Evolutionary conservation across 2,329 filamentous ascomycete genomes (phyloP), one percentile per base, ranked within the genome.

Genomic region (Ceratocystis cacaofunesta): DNA sequence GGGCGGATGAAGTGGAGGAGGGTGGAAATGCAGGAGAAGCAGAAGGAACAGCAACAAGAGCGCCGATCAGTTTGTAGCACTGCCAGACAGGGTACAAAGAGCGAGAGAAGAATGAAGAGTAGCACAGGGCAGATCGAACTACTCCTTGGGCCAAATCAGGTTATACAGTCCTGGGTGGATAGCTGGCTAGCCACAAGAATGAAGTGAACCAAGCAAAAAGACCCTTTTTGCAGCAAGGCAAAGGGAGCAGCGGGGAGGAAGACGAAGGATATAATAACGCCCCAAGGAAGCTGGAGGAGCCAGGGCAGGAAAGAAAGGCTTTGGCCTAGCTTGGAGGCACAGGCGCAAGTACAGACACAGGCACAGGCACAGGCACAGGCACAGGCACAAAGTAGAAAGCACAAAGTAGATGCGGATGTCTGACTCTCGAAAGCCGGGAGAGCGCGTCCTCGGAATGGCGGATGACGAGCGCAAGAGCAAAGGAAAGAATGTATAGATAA

Each of bases 21-120:
- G 52, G 52, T 58, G 52, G 52, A 58, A 58, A 58, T 58, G 52
- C 52, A 58, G 52, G 28, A 58, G 52, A 28, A 58, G 8, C 48
- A 52, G 52, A 2, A 57, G 52, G 52, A 58, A 58, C 25, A 58
- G 52, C 52, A 58, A 58, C 15, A 58, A 30, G 52, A 32, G 52
- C 52, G 52, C 32, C 15, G 52, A 58, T 58, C 52, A 58, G 25
- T 58, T 30, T 32, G 52, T 58, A 32, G 28, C 15, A 32, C 52
- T 58, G 52, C 52, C 12, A 58, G 52, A 36, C 52, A 32, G 25
- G 52, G 52, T 36, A 58, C 52, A 58, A 58, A 58, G 52, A 58
- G 52, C 28, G 12, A 32, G 28, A 58, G 12, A 36, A 57, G 52
- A 58, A 58, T 58, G 52, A 58, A 32, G 52, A 58, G 52, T 58